Evolutionary conservation across 805 yeast genomes (phyloP).

Genomic region (Kuraishia hungarica): DNA sequence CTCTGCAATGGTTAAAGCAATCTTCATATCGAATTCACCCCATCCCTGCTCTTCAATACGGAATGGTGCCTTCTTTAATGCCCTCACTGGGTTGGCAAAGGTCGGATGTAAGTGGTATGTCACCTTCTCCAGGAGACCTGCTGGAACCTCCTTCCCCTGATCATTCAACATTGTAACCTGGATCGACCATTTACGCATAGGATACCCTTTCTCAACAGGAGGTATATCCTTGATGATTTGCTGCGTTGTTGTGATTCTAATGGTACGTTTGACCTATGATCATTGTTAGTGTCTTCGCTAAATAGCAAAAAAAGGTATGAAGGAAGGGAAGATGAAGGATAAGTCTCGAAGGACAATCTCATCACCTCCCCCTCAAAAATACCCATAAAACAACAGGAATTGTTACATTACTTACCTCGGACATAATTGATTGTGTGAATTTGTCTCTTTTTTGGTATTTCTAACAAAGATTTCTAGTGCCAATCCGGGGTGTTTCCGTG

Average conservation of each 20-base stretch:
- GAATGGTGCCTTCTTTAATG: slow-evolving; percentile 78
- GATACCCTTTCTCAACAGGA: slow-evolving; percentile 82
- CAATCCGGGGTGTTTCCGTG: neutral
- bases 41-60: slow-evolving; percentile 89
- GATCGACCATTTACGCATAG: slow-evolving; percentile 91
- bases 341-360: too few relatives aligned
- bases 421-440: slow-evolving; percentile 1
- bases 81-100: slow-evolving; percentile 79
- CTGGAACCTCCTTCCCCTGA: slow-evolving; percentile 77
- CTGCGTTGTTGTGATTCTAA: slow-evolving; percentile 82
- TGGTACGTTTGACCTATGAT: slow-evolving; percentile 64
- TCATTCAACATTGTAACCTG: slow-evolving; percentile 68
- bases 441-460: neutral
- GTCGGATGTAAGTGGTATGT: slow-evolving; percentile 94
- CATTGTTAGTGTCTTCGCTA: neutral
- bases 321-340: too few relatives aligned
- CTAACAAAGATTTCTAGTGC: neutral
- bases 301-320: too few relatives aligned
- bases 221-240: slow-evolving; percentile 73
- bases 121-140: slow-evolving; percentile 82
- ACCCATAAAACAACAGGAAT: too few relatives aligned
- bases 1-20: slow-evolving; percentile 69
- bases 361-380: too few relatives aligned
- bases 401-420: slow-evolving; percentile 2
- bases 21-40: slow-evolving; percentile 94